Evolutionary conservation across 2,329 filamentous ascomycete genomes (phyloP).

Genomic region (Eutypella sp.): DNA sequence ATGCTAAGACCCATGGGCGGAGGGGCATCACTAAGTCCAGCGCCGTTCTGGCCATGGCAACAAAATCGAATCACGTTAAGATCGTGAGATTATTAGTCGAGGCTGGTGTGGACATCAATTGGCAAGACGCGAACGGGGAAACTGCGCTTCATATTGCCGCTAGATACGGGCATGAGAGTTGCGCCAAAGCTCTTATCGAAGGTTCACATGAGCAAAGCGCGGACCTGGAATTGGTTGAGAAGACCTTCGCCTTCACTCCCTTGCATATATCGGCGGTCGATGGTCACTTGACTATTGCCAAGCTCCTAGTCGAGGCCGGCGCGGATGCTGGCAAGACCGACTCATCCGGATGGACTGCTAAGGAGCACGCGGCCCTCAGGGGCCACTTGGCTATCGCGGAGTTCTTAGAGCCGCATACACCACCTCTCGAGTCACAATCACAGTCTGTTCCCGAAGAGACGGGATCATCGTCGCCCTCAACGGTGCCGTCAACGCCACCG

Average conservation of each 20-base stretch:
- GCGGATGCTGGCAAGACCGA: slow-evolving; percentile 72
- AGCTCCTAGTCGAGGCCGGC: slow-evolving; percentile 72
- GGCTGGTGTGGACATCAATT: slow-evolving; percentile 88
- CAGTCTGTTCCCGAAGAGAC: slow-evolving; percentile 25
- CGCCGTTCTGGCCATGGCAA: slow-evolving; percentile 80
- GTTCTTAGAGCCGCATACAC: slow-evolving; percentile 55
- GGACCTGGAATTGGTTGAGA: slow-evolving; percentile 72
- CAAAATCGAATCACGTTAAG: slow-evolving; percentile 76
- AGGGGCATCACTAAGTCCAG: slow-evolving; percentile 76
- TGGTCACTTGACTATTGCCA: slow-evolving; percentile 69
- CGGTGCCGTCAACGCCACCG: slow-evolving; percentile 40
- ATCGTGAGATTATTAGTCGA: slow-evolving; percentile 87
- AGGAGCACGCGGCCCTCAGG: slow-evolving; percentile 85
- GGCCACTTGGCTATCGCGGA: slow-evolving; percentile 80
- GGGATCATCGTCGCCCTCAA: slow-evolving; percentile 26
- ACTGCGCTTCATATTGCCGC: slow-evolving; percentile 90
- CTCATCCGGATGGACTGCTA: slow-evolving; percentile 88
- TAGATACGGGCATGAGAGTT: slow-evolving; percentile 78
- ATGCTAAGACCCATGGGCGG: slow-evolving; percentile 59
- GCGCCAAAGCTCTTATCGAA: slow-evolving; percentile 69
- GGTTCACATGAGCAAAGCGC: slow-evolving; percentile 67
- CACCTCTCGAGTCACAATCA: slow-evolving; percentile 17
- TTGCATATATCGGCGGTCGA: slow-evolving; percentile 90
- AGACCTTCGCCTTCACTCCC: slow-evolving; percentile 90
- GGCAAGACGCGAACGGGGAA: slow-evolving; percentile 84